A percentile compares a stretch with the other conserved stretches of the same genome.
Conservation (phyloP, 495 filamentous ascomycete species). For the Penicillium desertorum region DNA sequence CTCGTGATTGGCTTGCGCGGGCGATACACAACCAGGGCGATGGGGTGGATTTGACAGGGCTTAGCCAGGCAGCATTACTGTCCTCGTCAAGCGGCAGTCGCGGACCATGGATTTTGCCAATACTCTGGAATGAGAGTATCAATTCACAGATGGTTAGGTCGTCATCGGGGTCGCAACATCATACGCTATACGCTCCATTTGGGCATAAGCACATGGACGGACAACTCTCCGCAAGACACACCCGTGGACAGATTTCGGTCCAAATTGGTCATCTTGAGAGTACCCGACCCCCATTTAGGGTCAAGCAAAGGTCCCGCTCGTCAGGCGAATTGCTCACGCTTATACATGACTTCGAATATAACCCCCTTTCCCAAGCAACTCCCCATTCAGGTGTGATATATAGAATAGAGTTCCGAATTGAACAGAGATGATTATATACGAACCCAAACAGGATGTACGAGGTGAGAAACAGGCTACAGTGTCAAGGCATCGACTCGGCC, state of each 20-base stretch:
- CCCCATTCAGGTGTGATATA: background rate
- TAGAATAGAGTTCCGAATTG: too few species aligned
- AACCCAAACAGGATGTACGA: background rate
- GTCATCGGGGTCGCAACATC: background rate
- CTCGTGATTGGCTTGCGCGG: background rate
- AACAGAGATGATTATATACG: too few species aligned
- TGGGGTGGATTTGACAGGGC: background rate
- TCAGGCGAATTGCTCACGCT: background rate
- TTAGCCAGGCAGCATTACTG: background rate
- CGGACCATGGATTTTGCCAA: background rate
- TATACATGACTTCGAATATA: background rate
- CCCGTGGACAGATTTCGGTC: background rate
- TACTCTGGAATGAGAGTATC: background rate
- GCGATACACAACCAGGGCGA: background rate
- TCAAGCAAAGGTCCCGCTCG: background rate
- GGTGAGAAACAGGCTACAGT: background rate
- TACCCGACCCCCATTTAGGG: background rate
- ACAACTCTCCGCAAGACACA: background rate
- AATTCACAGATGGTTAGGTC: background rate
- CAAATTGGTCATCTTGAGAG: background rate
- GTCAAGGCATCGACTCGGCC: conserved; percentile 50
- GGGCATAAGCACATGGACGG: background rate
- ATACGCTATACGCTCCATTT: background rate
- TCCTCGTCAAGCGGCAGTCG: background rate
- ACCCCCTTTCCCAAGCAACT: background rate